These are phyloP conservation scores for Lindgomyces ingoldianus DNA, from an alignment of 495 filamentous ascomycete species.

Conservation along the genomic window DNA sequence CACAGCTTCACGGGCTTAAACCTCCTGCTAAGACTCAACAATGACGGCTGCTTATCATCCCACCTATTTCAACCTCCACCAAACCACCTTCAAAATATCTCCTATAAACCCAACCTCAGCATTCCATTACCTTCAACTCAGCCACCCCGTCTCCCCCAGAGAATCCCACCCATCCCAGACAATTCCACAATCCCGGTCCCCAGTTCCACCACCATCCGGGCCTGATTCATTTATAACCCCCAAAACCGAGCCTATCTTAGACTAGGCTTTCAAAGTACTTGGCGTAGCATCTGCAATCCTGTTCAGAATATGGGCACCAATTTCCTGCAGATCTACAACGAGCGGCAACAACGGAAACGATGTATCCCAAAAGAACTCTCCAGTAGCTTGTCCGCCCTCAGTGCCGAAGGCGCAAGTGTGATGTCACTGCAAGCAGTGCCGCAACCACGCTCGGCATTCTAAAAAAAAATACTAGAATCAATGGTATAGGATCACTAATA, in stretches of 20 bases:
- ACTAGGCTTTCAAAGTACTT: conserved; percentile 2
- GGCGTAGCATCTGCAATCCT: neutral
- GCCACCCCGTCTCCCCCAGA: neutral
- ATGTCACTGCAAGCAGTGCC: neutral
- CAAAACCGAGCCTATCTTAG: neutral
- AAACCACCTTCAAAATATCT: too few relatives aligned
- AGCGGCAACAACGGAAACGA: conserved; percentile 1
- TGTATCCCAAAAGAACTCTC: neutral
- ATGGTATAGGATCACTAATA: neutral
- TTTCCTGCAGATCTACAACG: neutral
- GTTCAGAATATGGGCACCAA: neutral
- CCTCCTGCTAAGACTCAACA: too few relatives aligned
- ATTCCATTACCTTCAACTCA: neutral
- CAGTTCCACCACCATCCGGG: neutral
- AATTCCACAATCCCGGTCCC: neutral
- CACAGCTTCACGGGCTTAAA: too few relatives aligned
- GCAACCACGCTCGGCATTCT: neutral
- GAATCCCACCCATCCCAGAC: neutral
- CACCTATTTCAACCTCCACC: too few relatives aligned
- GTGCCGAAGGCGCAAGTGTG: neutral
- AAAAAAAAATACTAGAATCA: neutral
- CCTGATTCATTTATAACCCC: neutral
- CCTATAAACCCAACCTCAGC: neutral
- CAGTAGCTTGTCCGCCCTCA: neutral
- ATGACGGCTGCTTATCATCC: too few relatives aligned